Percentiles rank a stretch among this genome's conserved stretches.
Conservation (phyloP, 192 early-diverging fungal species). For the Linnemannia elongata region DNA sequence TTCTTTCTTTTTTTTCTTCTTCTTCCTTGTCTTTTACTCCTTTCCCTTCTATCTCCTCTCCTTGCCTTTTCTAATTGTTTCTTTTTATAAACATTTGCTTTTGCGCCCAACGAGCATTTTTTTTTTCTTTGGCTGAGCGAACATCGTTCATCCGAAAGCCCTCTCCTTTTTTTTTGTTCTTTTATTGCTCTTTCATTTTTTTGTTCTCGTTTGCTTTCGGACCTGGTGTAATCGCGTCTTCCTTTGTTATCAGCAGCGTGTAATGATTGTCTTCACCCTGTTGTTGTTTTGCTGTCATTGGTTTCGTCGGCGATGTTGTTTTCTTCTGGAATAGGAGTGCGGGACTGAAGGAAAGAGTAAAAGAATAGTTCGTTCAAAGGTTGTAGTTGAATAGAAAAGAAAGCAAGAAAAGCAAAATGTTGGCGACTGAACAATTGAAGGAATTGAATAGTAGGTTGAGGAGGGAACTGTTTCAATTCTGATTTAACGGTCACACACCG, state of each 20-base stretch:
- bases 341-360: neutral
- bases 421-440: neutral
- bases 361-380: neutral
- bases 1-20: neutral
- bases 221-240: neutral
- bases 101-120: neutral
- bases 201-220: neutral
- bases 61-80: slow-evolving; percentile 1
- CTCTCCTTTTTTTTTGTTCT: neutral
- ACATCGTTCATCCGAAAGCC: slow-evolving; percentile 1
- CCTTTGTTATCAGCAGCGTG: neutral
- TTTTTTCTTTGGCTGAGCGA: slow-evolving; percentile 1
- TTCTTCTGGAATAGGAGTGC: neutral
- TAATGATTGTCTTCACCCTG: too few species aligned
- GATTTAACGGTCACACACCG: slow-evolving; percentile 23
- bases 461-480: slow-evolving; percentile 9
- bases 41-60: neutral
- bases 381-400: neutral
- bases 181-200: neutral
- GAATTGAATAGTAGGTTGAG: neutral
- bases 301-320: too few species aligned
- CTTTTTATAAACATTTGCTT: neutral
- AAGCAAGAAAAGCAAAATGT: neutral
- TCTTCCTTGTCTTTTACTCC: neutral
- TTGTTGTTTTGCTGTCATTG: neutral